Base-by-base conservation (phyloP, 2,329 filamentous ascomycete species). In the Raffaelea ambrosiae region DNA sequence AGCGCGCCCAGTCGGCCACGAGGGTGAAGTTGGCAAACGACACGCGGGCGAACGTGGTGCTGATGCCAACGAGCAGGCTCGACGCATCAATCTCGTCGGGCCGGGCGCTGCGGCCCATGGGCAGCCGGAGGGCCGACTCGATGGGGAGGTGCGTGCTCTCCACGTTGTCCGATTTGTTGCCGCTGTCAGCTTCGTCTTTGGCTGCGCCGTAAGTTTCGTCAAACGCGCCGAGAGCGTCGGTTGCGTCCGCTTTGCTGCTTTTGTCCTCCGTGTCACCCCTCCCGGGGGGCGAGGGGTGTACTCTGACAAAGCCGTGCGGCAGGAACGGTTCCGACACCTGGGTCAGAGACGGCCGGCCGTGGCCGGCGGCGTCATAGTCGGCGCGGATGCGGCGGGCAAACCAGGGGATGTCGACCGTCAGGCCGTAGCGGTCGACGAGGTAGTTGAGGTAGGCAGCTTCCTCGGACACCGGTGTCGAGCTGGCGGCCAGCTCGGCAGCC, bases 1-100 rank as follows among this genome's bases (percentile, higher is more conserved):
- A 73, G 3, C 69, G 61, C 35, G 66, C 59, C 71, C 70, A 73
- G 49, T 67, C 64, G 39, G 59, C 60, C 5, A 72, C 54, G 39
- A 71, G 56, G 10, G 66, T 62, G 48, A 62, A 63, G 45, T 71
- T 62, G 10, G 62, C 57, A 40, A 64, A 62, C 2, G 59, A 57
- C 26, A 74, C 57, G 4, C 69, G 63, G 16, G 61, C 58, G 47
- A 66, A 71, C 13, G 66, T 70, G 0, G 70, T 70, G 3, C 68
- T 67, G 22, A 73, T 55, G 39, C 66, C 69, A 46, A 74, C 70
- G 3, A 73, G 51, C 21, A 66, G 43, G 2, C 61, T 55, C 0
- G 70, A 68, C 0, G 64, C 68, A 43, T 72, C 64, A 3, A 67
- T 51, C 29, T 62, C 57, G 16, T 58, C 61, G 4, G 63, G 58